Evolutionary conservation across 768 basidiomycete genomes (phyloP), one percentile per base, ranked within the genome.

Genomic region (Boletus insuetus): DNA sequence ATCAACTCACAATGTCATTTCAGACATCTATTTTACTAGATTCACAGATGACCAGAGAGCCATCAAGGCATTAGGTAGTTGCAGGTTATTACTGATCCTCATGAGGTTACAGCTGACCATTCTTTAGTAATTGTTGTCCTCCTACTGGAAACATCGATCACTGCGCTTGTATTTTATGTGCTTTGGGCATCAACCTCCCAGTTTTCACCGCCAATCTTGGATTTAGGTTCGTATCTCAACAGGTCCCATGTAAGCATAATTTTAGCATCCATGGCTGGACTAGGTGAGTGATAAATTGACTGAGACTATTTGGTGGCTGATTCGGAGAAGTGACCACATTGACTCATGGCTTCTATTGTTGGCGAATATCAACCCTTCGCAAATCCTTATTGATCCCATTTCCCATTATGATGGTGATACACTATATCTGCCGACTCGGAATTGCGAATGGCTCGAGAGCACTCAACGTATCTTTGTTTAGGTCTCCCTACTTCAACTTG

Each of bases 401-500:
- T 49, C 41, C 38, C 1, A 61, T 67, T 8, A 61, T 61, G 56
- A 55, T 47, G 64, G 67, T 66, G 19, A 49, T 37, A 4, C 6
- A 40, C 12, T 3, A 22, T 12, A 35, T 35, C 13, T 4, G 4
- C 2, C 16, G 10, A n/a, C n/a, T n/a, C n/a, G n/a, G n/a, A 24
- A 1, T 14, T 41, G 1, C n/a, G 14, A 14, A 6, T 6, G 6
- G 1, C 5, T 35, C 26, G 26, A 29, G 26, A 29, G 13, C 17
- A 29, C 29, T 54, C 10, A 54, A 8, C 16, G 7, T 19, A 14
- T 17, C 19, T 35, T 4, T 22, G 11, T 43, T 16, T 10, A 67
- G 67, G 19, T 67, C 19, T 67, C 64, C 14, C 46, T 69, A 10
- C 37, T 66, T n/a, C 65, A 66, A 49, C 46, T 66, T 2, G 17